Percentiles rank a stretch among this genome's conserved stretches.
These are phyloP conservation scores for Eucalyptus camaldulensis DNA, from an alignment of 345 rosid species.

Conservation along the genomic window DNA sequence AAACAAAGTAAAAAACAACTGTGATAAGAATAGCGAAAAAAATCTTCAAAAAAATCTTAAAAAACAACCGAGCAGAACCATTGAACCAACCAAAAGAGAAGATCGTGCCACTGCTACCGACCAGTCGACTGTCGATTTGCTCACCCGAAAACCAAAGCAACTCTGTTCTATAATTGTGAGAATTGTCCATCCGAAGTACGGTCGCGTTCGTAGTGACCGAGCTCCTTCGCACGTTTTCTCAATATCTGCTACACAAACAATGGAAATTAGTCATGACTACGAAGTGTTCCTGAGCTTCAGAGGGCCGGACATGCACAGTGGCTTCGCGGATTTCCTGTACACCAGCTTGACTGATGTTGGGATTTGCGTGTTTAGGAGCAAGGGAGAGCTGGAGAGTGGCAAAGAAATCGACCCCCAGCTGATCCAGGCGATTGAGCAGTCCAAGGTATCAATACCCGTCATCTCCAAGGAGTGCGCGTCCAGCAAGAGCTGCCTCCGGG, in stretches of 20 bases:
- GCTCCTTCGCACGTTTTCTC: not conserved
- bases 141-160: accelerated
- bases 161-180: no score
- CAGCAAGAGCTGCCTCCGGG: not conserved
- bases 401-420: not conserved
- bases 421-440: not conserved
- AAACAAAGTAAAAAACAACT: no score
- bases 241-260: not conserved
- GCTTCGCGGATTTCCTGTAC: not conserved
- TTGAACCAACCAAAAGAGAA: not conserved
- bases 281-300: not conserved
- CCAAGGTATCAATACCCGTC: not conserved
- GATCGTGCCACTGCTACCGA: not conserved
- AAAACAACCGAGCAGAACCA: no score
- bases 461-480: accelerated
- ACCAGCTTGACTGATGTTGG: not conserved
- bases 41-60: no score
- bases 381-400: not conserved
- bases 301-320: not conserved
- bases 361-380: not conserved
- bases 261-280: not conserved
- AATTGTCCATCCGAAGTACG: accelerated
- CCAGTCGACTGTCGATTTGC: no score
- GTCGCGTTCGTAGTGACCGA: not conserved
- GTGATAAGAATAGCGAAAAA: no score